phyloP scores from a whole-genome alignment of 129 eudicot species.

The Ambrosia artemisiifolia region DNA sequence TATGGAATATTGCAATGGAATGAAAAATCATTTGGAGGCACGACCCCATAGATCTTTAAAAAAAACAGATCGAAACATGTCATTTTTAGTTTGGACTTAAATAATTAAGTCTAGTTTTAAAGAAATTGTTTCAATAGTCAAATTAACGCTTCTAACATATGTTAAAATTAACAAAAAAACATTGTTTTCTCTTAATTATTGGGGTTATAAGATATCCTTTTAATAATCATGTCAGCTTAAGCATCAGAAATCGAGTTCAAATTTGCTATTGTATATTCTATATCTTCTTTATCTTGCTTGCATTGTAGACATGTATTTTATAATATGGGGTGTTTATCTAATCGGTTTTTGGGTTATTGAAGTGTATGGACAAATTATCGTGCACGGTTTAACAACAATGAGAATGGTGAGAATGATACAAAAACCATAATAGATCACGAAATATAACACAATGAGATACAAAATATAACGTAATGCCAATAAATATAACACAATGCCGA shows the following conservation, averaged over 20 bases:
- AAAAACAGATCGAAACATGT: background rate
- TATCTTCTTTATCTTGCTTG: background rate
- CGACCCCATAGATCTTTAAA: background rate
- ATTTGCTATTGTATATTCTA: too few species aligned
- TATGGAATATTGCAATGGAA: too few species aligned
- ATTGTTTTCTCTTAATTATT: too few species aligned
- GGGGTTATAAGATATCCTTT: too few species aligned
- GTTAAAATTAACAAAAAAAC: background rate
- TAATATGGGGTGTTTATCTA: background rate
- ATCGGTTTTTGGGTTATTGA: too few species aligned
- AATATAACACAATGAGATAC: too few species aligned
- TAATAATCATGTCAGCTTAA: background rate
- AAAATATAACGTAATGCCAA: too few species aligned
- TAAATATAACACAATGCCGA: too few species aligned
- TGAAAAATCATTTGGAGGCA: background rate
- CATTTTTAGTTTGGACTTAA: background rate
- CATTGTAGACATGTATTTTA: background rate
- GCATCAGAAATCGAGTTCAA: background rate
- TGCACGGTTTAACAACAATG: too few species aligned
- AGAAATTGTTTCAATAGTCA: background rate
- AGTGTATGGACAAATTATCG: too few species aligned
- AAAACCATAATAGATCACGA: too few species aligned
- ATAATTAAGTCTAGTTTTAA: background rate
- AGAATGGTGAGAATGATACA: too few species aligned
- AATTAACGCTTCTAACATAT: background rate